Base-by-base conservation (phyloP, 2,329 filamentous ascomycete species). In the Orbilia brochopaga region DNA sequence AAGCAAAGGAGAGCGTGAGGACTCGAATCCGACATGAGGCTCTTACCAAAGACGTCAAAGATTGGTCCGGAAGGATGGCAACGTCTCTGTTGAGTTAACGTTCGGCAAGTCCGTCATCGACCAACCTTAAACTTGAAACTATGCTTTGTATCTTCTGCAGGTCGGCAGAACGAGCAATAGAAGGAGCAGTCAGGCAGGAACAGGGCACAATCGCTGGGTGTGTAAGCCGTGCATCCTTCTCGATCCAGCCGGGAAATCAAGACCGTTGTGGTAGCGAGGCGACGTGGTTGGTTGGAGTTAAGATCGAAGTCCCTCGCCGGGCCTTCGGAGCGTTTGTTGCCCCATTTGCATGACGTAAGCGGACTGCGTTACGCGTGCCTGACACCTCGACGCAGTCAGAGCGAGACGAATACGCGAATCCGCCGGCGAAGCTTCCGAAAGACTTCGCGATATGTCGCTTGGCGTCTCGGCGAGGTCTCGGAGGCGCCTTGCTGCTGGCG, bases 301-400 rank as follows among this genome's bases (percentile, higher is more conserved):
- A 53, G 50, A 24, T 8, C 56, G 32, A 51, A 27, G 17, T 17
- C 32, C 32, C 6, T 24, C 51, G 46, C 55, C 52, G 54, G 54
- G 27, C 37, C 44, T 35, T 54, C 63, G 63, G 63, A 40, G 27
- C 48, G 40, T 67, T 67, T 59, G 48, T 67, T 60, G 30, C 27
- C 46, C 63, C 55, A 60, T 55, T n/a, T 2, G n/a, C 30, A 37
- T 59, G 27, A 17, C 35, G 7, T 32, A 59, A 17, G 55, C 21
- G 46, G 35, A 1, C 19, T 42, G 19, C 21, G 17, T 44, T 56
- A 6, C 15, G 42, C 11, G 15, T 10, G 27, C 17, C 15, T 17
- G 35, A 42, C 37, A 42, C 37, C 37, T 15, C 37, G 37, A 42
- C 27, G 27, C 27, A 32, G 8, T 32, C 27, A 32, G n/a, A n/a